Percentiles rank a stretch among this genome's conserved stretches.
phyloP scores from a whole-genome alignment of 495 filamentous ascomycete genomes.

The Penicillium waksmanii region DNA sequence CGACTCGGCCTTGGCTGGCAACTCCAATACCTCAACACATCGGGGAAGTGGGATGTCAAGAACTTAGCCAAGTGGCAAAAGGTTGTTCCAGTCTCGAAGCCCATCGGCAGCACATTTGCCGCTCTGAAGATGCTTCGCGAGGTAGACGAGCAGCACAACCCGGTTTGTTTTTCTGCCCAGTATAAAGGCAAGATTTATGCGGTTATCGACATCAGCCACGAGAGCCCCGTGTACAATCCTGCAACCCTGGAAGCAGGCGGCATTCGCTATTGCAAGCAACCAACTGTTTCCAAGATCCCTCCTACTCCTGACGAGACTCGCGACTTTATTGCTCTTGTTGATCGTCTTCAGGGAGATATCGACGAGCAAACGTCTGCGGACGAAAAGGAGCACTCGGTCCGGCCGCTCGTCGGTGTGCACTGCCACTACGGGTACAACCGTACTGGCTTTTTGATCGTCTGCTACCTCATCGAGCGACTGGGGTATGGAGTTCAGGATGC shows the following conservation, averaged over 20 bases:
- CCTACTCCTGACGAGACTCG: conserved; percentile 75
- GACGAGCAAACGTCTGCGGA: conserved; percentile 30
- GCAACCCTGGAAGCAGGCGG: conserved; percentile 71
- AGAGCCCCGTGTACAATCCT: conserved; percentile 82
- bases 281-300: conserved; percentile 90
- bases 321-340: conserved; percentile 78
- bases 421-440: conserved; percentile 96
- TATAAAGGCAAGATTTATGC: conserved; percentile 70
- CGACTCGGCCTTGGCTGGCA: conserved; percentile 88
- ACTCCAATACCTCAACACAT: conserved; percentile 78
- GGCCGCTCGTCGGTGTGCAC: conserved; percentile 74
- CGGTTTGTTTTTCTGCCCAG: conserved; percentile 68
- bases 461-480: conserved; percentile 83
- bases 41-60: conserved; percentile 98
- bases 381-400: conserved; percentile 52
- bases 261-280: conserved; percentile 83
- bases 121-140: conserved; percentile 89
- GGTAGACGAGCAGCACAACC: conserved; percentile 82
- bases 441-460: conserved; percentile 89
- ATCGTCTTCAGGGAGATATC: conserved; percentile 59
- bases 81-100: conserved; percentile 73
- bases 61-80: conserved; percentile 90
- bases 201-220: conserved; percentile 86
- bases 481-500: conserved; percentile 75
- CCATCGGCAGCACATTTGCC: conserved; percentile 74